phyloP scores from a whole-genome alignment of 306 rosid species.

The Pterocarpus macrocarpus region DNA sequence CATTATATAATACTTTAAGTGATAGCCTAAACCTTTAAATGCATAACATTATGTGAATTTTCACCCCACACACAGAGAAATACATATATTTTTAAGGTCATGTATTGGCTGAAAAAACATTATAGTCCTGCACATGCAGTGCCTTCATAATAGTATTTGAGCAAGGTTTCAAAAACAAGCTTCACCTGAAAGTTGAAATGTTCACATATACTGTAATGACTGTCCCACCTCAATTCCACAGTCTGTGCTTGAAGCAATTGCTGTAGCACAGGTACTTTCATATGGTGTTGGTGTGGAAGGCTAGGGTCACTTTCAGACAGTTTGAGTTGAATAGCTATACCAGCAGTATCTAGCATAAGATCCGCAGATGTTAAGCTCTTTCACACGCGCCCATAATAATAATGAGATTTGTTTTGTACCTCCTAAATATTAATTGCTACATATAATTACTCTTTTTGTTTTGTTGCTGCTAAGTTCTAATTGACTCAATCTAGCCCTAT shows the following conservation, averaged over 20 bases:
- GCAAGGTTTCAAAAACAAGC: constrained; percentile 51
- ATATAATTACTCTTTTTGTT: constrained; percentile 46
- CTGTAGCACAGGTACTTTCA: constrained; percentile 22
- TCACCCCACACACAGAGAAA: constrained; percentile 4
- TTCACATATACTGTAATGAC: constrained; percentile 38
- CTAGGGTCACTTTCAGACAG: constrained; percentile 52
- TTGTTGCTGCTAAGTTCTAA: constrained; percentile 19
- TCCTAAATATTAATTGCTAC: constrained; percentile 36
- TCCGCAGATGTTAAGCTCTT: constrained; percentile 46
- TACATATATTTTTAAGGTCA: background rate
- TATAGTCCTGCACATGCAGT: constrained; percentile 55
- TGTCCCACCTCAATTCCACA: constrained; percentile 46
- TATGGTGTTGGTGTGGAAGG: constrained; percentile 6
- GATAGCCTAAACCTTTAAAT: too few relatives aligned
- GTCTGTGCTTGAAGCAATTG: constrained; percentile 51
- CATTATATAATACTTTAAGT: background rate
- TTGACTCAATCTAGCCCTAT: constrained; percentile 40
- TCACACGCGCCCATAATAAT: constrained; percentile 73
- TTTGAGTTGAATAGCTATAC: constrained; percentile 47
- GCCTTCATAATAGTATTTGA: constrained; percentile 39
- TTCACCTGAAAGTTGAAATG: constrained; percentile 50
- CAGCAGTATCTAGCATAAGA: constrained; percentile 61
- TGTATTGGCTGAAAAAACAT: constrained; percentile 40
- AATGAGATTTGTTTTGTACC: constrained; percentile 42
- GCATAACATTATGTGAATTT: constrained; percentile 7